Evolutionary conservation across 2,329 filamentous ascomycete genomes (phyloP), one percentile per base, ranked within the genome.

Genomic region (Simplicillium sp.): DNA sequence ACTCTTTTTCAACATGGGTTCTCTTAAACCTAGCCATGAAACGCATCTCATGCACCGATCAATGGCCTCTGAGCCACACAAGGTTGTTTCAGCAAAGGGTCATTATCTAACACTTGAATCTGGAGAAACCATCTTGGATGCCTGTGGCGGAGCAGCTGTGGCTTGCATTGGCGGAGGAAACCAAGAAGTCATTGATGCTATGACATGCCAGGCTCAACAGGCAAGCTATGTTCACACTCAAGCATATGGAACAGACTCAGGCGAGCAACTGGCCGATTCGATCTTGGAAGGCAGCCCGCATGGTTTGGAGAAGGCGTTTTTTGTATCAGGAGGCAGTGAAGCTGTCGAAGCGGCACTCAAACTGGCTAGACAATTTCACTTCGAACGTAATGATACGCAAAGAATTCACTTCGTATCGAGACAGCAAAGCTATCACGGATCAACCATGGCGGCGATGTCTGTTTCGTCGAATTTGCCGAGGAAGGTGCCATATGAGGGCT

Each of bases 111-210:
- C 50, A 1, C 56, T 65, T 4, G 45, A 54, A 8, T 53, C 59
- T 28, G 65, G 61, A 4, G 42, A 44, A 3, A 48, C 44, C 2
- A 53, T 62, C 17, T 46, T 65, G n/a, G 61, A 64, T 36, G 60
- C 58, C 9, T 58, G 54, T 33, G 52, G 57, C 32, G 61, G 61
- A 3, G 58, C 61, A 1, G 59, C 60, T 7, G 82, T 86, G 6
- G 68, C 76, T 9, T 79, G 76, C 54, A 55, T 85, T 8, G 81
- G 80, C 13, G 77, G 83, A 51, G 71, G 70, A 28, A 68, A 80
- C 42, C 49, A 66, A 41, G 63, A 74, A 41, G 71, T 85, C 16
- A 65, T 63, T 20, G 58, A 68, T 14, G 77, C 77, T 1, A 67
- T 84, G 25, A 59, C 63, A 15, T 52, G 65, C 14, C 78, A 82